phyloP scores from a whole-genome alignment of 2,329 filamentous ascomycete genomes.

The Colletotrichum spaethianum region DNA sequence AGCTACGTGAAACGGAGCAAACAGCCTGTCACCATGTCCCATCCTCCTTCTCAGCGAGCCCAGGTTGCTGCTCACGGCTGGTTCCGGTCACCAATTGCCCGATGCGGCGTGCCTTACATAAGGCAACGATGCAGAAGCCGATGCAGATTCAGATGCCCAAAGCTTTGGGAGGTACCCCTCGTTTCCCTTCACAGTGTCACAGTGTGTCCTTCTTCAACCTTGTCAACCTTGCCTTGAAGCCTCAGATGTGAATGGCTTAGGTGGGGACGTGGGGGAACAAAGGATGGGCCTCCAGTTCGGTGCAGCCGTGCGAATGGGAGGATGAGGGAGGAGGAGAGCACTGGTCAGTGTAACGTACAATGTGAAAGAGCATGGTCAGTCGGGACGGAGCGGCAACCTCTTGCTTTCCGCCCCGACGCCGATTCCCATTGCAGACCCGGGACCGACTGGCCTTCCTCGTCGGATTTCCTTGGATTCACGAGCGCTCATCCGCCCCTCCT shows the following conservation, averaged over 20 bases:
- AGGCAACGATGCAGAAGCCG: background rate
- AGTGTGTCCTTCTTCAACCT: background rate
- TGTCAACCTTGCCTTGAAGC: background rate
- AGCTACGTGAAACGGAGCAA: conserved; percentile 22
- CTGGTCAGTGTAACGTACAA: no score
- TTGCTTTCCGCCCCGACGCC: conserved; percentile 9
- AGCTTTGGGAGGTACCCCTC: background rate
- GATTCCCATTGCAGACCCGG: background rate
- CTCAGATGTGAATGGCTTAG: background rate
- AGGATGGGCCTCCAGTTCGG: background rate
- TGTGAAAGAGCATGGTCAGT: background rate
- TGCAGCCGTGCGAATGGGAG: background rate
- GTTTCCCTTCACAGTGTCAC: background rate
- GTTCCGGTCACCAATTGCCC: background rate
- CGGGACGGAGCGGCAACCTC: background rate
- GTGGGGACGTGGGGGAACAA: background rate
- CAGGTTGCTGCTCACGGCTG: background rate
- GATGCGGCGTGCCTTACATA: conserved; percentile 6
- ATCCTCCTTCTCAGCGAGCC: background rate
- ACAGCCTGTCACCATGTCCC: no score
- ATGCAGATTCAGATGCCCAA: background rate
- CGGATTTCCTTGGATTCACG: background rate
- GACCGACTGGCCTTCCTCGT: conserved; percentile 18
- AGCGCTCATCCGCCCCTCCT: background rate
- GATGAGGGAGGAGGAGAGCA: no score